Base-by-base conservation (phyloP, 495 filamentous ascomycete species). In the Elaphomyces granulatus region DNA sequence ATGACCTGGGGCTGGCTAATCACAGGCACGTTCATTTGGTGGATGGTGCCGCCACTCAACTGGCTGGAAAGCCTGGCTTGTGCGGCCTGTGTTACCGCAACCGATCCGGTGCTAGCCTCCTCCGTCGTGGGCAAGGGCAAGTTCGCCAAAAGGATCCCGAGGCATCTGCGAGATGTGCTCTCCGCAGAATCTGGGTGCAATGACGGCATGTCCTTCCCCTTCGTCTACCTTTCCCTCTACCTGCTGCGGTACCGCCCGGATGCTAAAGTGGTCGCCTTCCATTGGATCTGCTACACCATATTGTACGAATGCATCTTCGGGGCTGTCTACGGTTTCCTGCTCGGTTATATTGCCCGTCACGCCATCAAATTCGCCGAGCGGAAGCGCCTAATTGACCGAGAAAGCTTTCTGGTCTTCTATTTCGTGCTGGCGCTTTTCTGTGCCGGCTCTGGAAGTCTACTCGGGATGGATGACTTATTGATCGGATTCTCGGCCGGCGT, bases 201-300 rank as follows among this genome's bases (percentile, higher is more conserved):
- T 64, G 92, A 99, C 57, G 92, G 92, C 60, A 96, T 96, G 92
- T 90, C 92, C 14, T 99, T 99, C 60, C 92, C 92, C 4, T 99
- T 99, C 61, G 79, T 99, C 54, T 99, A 96, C 56, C 71, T 96
- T 12, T 73, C 80, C 2, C 67, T 93, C 34, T 96, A 96, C 50
- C 72, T 96, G 40, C 83, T 94, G 41, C 73, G 76, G 15, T 92
- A 87, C 52, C 64, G 79, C 38, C 75, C 75, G 2, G 54, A 83
- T 46, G 70, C 78, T 4, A 60, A 61, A 31, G 52, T 80, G 36
- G 83, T 94, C 18, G 71, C 83, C 9, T 74, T 80, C 39, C 74
- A 95, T 55, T 99, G 87, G 86, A 77, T 96, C 50, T 82, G 83
- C 45, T 71, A 78, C 46, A 93, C 86, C 32, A 78, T 99, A 43